These are phyloP conservation scores for Starmerella cellae DNA, from an alignment of 805 yeast species.

Conservation along the genomic window DNA sequence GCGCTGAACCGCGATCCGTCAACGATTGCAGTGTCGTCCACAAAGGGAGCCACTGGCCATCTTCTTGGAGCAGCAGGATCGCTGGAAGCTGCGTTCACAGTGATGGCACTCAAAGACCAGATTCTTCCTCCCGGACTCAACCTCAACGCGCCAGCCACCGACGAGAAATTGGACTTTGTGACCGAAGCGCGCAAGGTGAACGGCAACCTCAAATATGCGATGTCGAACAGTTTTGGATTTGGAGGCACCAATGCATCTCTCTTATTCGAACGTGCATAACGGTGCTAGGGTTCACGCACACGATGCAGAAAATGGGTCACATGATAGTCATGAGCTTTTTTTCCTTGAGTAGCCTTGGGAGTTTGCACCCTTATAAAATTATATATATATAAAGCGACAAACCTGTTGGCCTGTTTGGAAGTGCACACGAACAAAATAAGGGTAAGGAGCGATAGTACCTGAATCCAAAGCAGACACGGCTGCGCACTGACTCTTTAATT, in stretches of 20 bases:
- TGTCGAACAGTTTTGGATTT: slow-evolving; percentile 90
- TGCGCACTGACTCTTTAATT: too few species aligned
- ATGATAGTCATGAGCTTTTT: too few species aligned
- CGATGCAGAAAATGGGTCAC: too few species aligned
- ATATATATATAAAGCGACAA: too few species aligned
- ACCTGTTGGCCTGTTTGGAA: too few species aligned
- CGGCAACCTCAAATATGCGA: slow-evolving; percentile 39
- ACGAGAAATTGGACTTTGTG: slow-evolving; percentile 42
- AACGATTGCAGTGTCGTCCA: slow-evolving; percentile 43
- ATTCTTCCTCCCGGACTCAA: slow-evolving; percentile 73
- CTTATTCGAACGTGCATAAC: slow-evolving; percentile 19
- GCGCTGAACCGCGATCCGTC: slow-evolving; percentile 28
- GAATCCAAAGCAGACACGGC: too few species aligned
- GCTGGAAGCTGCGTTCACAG: slow-evolving; percentile 73
- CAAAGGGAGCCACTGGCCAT: slow-evolving; percentile 90
- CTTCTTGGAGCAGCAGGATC: slow-evolving; percentile 93
- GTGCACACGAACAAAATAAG: too few species aligned
- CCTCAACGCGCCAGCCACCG: slow-evolving; percentile 33
- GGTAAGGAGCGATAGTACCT: too few species aligned
- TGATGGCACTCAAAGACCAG: slow-evolving; percentile 46
- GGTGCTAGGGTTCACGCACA: too few species aligned
- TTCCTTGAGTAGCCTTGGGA: too few species aligned
- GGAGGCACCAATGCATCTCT: slow-evolving; percentile 90
- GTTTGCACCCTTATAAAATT: too few species aligned
- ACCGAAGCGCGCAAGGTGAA: slow-evolving; percentile 32